Evolutionary conservation across 2,329 filamentous ascomycete species (phyloP), one percentile per base, ranked within the genome.

Genomic region (Botrytis porri): DNA sequence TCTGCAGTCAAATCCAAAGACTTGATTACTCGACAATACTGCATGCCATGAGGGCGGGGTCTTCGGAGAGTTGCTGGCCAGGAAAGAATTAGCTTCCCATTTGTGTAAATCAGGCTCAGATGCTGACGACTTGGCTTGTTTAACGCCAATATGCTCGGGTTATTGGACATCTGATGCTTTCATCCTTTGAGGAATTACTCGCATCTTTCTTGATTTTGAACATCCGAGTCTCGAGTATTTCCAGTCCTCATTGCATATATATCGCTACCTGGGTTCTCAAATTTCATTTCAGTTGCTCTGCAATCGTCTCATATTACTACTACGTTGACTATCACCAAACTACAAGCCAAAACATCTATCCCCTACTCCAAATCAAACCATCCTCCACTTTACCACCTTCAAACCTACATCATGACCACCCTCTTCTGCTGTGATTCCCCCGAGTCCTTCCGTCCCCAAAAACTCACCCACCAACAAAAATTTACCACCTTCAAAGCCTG

Each of bases 211-310:
- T 18, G n/a, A 20, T n/a, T 32, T 54, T 20, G 32, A 39, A 4
- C 12, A 25, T 29, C 29, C 18, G 4, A 39, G 45, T 9, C 8
- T 20, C 12, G 12, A 67, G 45, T 1, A 22, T 57, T 48, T 25
- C 20, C 22, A 37, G 20, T 35, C 1, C 25, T 29, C 10, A 29
- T 66, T 54, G 48, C 14, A n/a, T 39, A 37, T n/a, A 66, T 66
- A 39, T 54, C 1, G 0, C 4, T 2, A 51, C 1, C 14, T n/a
- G 20, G 1, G 0, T 20, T 22, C 22, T 29, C 16, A 2, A 22
- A 12, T 66, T 45, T 54, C 45, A 22, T 37, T 4, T 1, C n/a
- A 7, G 14, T 51, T 16, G 22, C 22, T 37, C 32, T 66, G 4
- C 14, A 9, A 5, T 39, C 39, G 32, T 39, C 45, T 39, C 25